Base-by-base conservation (phyloP, 352 stramenopile species). In the Pythium sp. region DNA sequence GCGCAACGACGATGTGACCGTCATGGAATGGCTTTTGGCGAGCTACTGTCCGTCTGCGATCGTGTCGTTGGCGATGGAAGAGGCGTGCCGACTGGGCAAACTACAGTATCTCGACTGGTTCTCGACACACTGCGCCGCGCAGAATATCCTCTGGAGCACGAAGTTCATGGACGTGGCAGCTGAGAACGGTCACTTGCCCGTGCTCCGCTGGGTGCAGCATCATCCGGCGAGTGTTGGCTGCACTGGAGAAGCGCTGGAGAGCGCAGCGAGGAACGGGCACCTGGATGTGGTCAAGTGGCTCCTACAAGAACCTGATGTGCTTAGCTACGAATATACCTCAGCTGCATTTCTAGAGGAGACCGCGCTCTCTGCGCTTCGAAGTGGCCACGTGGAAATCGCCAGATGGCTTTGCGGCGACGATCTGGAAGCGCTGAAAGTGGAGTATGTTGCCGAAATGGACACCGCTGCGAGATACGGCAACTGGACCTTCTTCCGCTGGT, bases 41-140 rank as follows among this genome's bases (percentile, higher is more conserved):
- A 14, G 3, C 24, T 64, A 64, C 34, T 41, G 36, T 26, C 58
- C 58, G 6, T 54, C 58, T 3, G 41, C 38, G 58, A 41, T 28
- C 47, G 41, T 41, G 24, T 64, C 58, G 34, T 18, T 38, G 24
- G 58, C 38, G 38, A 56, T 64, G 58, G 58, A 64, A 20, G 58
- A 64, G 47, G 58, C 58, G 15, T 54, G 38, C 18, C 38, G 38
- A 30, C 41, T 64, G 41, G 58, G 58, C 36, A 64, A 51, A 28
- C 26, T 55, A 15, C 34, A 56, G 9, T 5, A 56, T n/a, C 24
- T 64, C 34, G 41, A 18, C 6, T 64, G 58, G 58, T 0, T 64
- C 12, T 41, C n/a, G 14, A 14, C 5, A 4, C 9, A 55, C 24
- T 46, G 38, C 38, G 14, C 43, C n/a, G 14, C 41, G 5, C 30